Conservation (phyloP, 495 filamentous ascomycete species). For the Xylaria sp. region DNA sequence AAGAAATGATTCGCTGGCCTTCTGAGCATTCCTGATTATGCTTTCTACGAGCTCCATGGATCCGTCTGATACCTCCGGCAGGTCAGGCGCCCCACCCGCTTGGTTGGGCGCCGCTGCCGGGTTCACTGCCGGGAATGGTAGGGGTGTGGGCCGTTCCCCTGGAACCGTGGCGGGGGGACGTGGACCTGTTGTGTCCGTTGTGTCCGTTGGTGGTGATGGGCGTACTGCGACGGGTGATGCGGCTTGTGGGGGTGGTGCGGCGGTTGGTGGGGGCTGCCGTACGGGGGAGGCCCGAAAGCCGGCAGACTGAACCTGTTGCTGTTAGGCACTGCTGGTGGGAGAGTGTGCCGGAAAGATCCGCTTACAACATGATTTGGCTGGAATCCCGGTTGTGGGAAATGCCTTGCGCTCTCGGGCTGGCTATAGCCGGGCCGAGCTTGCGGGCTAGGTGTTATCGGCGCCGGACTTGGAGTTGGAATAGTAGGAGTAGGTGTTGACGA, state of each 20-base stretch:
- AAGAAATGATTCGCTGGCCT: constrained; percentile 33
- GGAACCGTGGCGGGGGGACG: constrained; percentile 8
- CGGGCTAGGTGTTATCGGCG: constrained; percentile 7
- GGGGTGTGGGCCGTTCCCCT: constrained; percentile 11
- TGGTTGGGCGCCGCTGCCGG: constrained; percentile 24
- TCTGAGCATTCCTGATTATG: constrained; percentile 49
- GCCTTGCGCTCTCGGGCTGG: constrained; percentile 26
- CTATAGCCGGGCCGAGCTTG: constrained; percentile 11
- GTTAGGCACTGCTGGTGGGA: constrained; percentile 42
- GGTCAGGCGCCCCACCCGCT: constrained; percentile 30
- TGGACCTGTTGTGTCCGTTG: constrained; percentile 11
- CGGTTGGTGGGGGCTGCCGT: constrained; percentile 25
- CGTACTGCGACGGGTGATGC: constrained; percentile 10
- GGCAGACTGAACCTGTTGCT: constrained; percentile 37
- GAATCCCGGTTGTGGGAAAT: constrained; percentile 33
- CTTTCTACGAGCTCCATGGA: constrained; percentile 57
- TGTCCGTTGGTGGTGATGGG: neutral
- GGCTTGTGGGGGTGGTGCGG: constrained; percentile 22
- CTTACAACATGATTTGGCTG: constrained; percentile 45
- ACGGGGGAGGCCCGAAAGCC: constrained; percentile 26
- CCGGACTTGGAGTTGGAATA: neutral
- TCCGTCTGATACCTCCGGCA: constrained; percentile 51
- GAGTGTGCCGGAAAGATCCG: constrained; percentile 40
- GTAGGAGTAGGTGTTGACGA: constrained; percentile 12
- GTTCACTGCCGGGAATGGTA: constrained; percentile 11